Percentiles rank a stretch among this genome's conserved stretches.
These are phyloP conservation scores for Citrus medica DNA, from an alignment of 345 rosid genomes.

Conservation along the genomic window DNA sequence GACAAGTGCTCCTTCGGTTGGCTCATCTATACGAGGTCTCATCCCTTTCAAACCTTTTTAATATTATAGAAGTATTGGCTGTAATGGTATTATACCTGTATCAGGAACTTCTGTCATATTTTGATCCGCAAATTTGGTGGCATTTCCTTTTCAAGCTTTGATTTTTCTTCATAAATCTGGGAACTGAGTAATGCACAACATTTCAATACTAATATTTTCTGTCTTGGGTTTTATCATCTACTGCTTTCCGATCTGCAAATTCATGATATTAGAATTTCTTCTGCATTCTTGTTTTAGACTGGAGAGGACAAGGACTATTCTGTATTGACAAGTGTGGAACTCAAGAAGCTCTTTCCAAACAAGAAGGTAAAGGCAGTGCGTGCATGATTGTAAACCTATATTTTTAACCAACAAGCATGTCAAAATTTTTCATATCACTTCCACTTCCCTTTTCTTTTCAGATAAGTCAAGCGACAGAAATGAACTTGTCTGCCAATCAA, in stretches of 20 bases:
- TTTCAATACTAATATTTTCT: background rate
- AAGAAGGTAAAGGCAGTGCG: slow-evolving; percentile 52
- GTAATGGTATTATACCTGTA: background rate
- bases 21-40: slow-evolving; percentile 88
- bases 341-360: slow-evolving; percentile 62
- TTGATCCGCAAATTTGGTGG: background rate
- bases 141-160: background rate
- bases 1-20: slow-evolving; percentile 74
- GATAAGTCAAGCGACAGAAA: slow-evolving; percentile 63
- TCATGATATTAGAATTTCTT: background rate
- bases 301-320: slow-evolving; percentile 88
- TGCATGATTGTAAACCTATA: too few species aligned
- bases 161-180: background rate
- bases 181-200: background rate
- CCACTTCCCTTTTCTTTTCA: slow-evolving; percentile 16
- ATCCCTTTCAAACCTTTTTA: slow-evolving; percentile 15
- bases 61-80: background rate
- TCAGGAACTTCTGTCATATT: background rate
- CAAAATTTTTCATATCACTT: background rate
- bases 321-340: slow-evolving; percentile 65
- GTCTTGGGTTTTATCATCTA: background rate
- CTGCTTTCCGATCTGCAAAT: background rate
- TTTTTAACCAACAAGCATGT: background rate
- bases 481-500: slow-evolving; percentile 86
- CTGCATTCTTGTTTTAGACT: slow-evolving; percentile 25